Evolutionary conservation across 1,284 basidiomycete species (phyloP), one percentile per base, ranked within the genome.

Genomic region (Calocybe gambosa): DNA sequence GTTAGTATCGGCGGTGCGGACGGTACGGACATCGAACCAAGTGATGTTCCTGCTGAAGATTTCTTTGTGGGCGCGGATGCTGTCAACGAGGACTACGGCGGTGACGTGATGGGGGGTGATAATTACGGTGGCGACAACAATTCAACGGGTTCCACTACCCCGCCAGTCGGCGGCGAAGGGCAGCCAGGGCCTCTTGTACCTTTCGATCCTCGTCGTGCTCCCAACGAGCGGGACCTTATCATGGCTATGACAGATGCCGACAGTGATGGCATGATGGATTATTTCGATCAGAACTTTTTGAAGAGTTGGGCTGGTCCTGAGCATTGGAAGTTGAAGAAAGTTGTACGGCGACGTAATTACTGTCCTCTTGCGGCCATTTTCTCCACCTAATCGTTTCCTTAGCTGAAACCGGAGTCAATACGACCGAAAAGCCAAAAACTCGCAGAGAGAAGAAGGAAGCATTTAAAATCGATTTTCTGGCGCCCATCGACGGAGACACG

Each of bases 221-320:
- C 85, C 5, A 83, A 82, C 50, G 82, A 85, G 46, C 74, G 82
- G 2, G 88, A 92, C 57, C 68, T 94, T 23, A 78, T 93, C 44
- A 79, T 96, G 74, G 88, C 89, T 0, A 88, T 95, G 80, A 80
- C 81, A 7, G 82, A 82, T 42, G 77, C 70, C 1, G 78, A 79
- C 36, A 78, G 71, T 3, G 82, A 79, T 10, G 78, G 71, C 23
- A 85, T 93, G 70, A 83, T 98, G 69, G 92, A 95, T 59, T 97
- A 96, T 66, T 97, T 99, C 63, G 94, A 99, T 64, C 79, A 86
- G 56, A 83, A 79, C 31, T 78, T 93, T 60, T 75, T 86, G 60
- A 96, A 92, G 74, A 95, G 93, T 57, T 99, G 95, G 95, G 95
- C 96, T 2, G 95, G 96, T 3, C 95, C 95, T 8, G 93, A 98